Conservation (phyloP, 2,329 filamentous ascomycete genomes). For the Trichoderma semiorbis region DNA sequence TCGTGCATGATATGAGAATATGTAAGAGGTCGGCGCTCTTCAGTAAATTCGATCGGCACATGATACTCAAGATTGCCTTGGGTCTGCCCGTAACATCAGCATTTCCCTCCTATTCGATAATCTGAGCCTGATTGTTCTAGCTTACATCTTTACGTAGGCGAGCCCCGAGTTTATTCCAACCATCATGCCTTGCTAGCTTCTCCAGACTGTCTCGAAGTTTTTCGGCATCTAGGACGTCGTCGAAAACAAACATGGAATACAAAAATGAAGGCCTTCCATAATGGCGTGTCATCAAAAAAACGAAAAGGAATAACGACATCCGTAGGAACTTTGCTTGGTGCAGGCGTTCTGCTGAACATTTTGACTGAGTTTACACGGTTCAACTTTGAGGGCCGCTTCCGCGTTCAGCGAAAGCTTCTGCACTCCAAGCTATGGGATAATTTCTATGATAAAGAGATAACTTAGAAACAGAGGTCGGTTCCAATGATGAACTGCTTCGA, state of each 20-base stretch:
- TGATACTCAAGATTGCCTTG: neutral
- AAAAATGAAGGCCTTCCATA: neutral
- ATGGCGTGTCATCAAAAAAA: neutral
- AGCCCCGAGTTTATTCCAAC: neutral
- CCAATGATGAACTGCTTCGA: neutral
- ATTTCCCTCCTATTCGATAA: neutral
- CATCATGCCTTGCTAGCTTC: neutral
- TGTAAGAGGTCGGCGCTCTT: neutral
- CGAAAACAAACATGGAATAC: neutral
- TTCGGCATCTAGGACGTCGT: neutral
- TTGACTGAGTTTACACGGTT: neutral
- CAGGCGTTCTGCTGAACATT: neutral
- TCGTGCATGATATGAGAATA: neutral
- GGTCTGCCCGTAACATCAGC: neutral
- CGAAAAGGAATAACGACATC: neutral
- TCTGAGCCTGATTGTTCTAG: neutral
- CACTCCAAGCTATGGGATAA: neutral
- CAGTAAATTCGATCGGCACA: neutral
- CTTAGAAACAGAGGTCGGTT: neutral
- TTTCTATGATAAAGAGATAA: neutral
- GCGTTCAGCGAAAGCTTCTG: neutral
- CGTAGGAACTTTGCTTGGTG: neutral
- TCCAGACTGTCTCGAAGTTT: neutral
- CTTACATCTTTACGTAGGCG: neutral
- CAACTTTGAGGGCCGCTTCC: neutral